These are phyloP conservation scores for Nemania sp. DNA, from an alignment of 2,329 filamentous ascomycete species.

Conservation along the genomic window DNA sequence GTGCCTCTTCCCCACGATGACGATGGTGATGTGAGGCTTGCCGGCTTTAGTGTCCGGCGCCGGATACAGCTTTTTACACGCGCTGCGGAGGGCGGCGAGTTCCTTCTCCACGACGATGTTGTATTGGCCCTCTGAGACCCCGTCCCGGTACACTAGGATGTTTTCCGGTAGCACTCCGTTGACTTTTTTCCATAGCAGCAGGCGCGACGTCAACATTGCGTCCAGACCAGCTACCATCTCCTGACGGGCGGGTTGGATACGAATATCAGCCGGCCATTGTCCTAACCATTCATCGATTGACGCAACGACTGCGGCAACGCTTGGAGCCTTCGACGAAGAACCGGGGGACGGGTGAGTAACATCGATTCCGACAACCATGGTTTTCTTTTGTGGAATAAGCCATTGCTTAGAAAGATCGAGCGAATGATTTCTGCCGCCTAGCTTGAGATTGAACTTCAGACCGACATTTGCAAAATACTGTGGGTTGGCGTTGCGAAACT, in stretches of 20 bases:
- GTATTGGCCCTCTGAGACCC: conserved; percentile 79
- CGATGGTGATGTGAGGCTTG: conserved; percentile 59
- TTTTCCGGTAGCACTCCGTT: conserved; percentile 69
- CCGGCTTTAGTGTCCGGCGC: conserved; percentile 55
- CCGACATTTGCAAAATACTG: conserved; percentile 10
- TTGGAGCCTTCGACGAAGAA: conserved; percentile 28
- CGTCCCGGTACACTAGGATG: conserved; percentile 85
- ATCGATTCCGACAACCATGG: conserved; percentile 87
- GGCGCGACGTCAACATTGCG: conserved; percentile 46
- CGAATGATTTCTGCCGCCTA: conserved; percentile 8
- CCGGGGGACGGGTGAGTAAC: conserved; percentile 89
- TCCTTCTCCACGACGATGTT: conserved; percentile 68
- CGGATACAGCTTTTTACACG: conserved; percentile 65
- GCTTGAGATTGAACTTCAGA: conserved; percentile 19
- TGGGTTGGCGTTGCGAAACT: conserved; percentile 3
- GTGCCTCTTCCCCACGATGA: conserved; percentile 86
- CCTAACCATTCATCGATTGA: conserved; percentile 70
- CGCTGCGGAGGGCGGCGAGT: conserved; percentile 66
- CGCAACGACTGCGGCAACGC: conserved; percentile 75
- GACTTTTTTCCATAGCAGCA: conserved; percentile 65
- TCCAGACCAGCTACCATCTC: conserved; percentile 68
- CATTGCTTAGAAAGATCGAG: conserved; percentile 2
- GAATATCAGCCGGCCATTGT: conserved; percentile 77
- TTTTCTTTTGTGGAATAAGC: conserved; percentile 60
- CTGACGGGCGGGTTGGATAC: conserved; percentile 65